Conservation (phyloP, 2,329 filamentous ascomycete species). For the Parafenestella ontariensis region DNA sequence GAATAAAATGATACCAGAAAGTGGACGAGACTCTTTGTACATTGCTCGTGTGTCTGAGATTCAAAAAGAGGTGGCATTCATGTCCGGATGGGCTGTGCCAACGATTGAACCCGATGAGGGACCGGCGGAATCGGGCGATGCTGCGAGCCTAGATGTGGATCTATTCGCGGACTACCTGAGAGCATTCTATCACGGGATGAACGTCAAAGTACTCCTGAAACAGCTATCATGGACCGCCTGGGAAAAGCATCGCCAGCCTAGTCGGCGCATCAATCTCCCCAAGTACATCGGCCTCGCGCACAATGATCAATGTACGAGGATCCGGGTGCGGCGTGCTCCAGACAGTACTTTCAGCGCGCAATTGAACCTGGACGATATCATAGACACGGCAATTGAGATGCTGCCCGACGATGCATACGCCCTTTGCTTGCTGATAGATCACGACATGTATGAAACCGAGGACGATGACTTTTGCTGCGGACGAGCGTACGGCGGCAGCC, state of each 20-base stretch:
- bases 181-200: conserved; percentile 63
- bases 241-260: conserved; percentile 36
- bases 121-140: neutral
- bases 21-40: conserved; percentile 60
- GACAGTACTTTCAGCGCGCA: conserved; percentile 59
- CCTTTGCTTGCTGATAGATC: conserved; percentile 62
- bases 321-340: conserved; percentile 59
- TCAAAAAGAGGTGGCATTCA: conserved; percentile 42
- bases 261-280: conserved; percentile 9
- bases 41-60: conserved; percentile 58
- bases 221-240: conserved; percentile 59
- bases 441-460: conserved; percentile 71
- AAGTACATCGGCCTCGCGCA: conserved; percentile 57
- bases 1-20: conserved; percentile 56
- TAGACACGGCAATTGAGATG: conserved; percentile 63
- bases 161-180: conserved; percentile 53
- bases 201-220: conserved; percentile 54
- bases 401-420: conserved; percentile 67
- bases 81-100: conserved; percentile 55
- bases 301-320: conserved; percentile 52
- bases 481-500: conserved; percentile 68
- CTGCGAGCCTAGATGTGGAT: conserved; percentile 20
- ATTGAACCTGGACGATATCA: conserved; percentile 66
- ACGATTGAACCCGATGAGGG: neutral
- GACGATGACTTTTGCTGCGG: conserved; percentile 73